Base-by-base conservation (phyloP, 2,329 filamentous ascomycete species). In the Chalaropsis thielavioides region DNA sequence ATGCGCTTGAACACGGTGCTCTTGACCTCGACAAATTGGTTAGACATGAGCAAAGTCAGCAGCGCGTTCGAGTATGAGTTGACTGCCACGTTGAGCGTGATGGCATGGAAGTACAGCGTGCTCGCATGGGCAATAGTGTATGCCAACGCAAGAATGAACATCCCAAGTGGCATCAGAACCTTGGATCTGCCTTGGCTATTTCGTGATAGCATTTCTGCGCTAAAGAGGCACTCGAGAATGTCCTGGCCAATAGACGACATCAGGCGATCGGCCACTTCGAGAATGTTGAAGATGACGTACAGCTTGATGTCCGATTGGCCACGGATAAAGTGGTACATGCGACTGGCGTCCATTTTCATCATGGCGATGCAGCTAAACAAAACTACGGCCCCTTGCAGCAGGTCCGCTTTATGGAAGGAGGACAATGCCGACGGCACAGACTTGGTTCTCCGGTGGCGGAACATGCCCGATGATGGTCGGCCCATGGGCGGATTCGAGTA, bases 11-110 rank as follows among this genome's bases (percentile, higher is more conserved):
- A 99, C 0, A 99, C 95, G 0, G 92, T 95, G 67, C 90, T 90
- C 73, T 99, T 99, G 79, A 99, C 96, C 76, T 99, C 94, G 54
- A 99, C 94, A 71, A 99, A 99, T 72, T 99, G 95, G 72, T 97
- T 99, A 6, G 92, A 96, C 73, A 99, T 84, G 1, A 99, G 80
- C 0, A 99, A 82, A 0, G 94, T 96, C 41, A 99, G 80, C 3
- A 99, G 79, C 0, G 94, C 92, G 72, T 99, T 99, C 0, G 92
- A 96, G 75, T 99, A 99, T 0, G 92, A 96, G 75, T 99, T 99
- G 70, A 99, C 92, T 0, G 94, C 94, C 2, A 99, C 95, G 69
- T 99, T 99, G 64, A 99, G 82, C 0, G 94, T 95, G 70, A 99
- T 95, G 69, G 97, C 92, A 72, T 99, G 94, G 74, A 96, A 97